A percentile compares a stretch with the other conserved stretches of the same genome.
These are phyloP conservation scores for Chrysoporthe austroafricana DNA, from an alignment of 2,329 filamentous ascomycete species.

Conservation along the genomic window DNA sequence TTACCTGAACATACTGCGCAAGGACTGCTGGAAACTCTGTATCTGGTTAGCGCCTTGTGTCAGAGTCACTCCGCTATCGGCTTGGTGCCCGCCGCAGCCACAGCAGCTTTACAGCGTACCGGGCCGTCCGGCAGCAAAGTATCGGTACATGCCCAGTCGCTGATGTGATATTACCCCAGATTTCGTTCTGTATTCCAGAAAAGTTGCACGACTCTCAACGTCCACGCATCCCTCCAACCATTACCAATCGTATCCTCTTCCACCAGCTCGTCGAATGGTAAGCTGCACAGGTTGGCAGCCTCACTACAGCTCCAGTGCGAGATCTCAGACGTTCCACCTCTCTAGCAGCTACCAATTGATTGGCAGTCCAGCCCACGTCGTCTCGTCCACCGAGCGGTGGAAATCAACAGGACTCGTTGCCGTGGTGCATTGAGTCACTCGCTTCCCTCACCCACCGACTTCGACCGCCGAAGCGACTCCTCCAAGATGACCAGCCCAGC, in stretches of 20 bases:
- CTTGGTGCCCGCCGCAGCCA: background rate
- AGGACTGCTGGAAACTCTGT: background rate
- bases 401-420: background rate
- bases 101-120: background rate
- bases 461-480: background rate
- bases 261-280: background rate
- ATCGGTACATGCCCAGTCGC: background rate
- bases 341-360: background rate
- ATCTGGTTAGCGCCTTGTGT: background rate
- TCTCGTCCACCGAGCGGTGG: background rate
- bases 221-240: background rate
- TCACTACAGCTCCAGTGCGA: background rate
- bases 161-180: background rate
- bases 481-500: conserved; percentile 24
- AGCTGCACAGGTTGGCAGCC: background rate
- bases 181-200: conserved; percentile 5
- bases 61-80: conserved; percentile 7
- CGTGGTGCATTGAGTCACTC: background rate
- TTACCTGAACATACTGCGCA: background rate
- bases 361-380: background rate
- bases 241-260: background rate
- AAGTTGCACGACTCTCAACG: background rate
- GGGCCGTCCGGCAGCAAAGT: conserved; percentile 2
- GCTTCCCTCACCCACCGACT: background rate
- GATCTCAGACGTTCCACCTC: background rate